Percentiles rank a stretch among this genome's conserved stretches.
These are phyloP conservation scores for Eucommia ulmoides DNA, from an alignment of 257 asterid genomes.

Conservation along the genomic window DNA sequence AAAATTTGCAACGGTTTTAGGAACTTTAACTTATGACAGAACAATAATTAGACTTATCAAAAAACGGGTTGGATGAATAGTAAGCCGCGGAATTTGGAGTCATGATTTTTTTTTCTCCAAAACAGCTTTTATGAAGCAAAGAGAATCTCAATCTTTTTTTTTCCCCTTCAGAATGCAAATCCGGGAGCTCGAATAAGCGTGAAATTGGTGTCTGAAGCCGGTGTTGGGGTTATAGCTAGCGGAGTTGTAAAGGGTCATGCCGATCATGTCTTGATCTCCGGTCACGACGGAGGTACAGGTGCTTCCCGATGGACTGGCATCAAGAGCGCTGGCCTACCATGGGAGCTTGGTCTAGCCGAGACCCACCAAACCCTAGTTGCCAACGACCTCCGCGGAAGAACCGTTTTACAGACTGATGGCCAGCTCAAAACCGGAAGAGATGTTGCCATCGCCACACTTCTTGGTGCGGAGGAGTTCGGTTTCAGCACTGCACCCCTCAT, in stretches of 20 bases:
- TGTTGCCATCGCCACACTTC: constrained; percentile 92
- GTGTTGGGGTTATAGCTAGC: constrained; percentile 95
- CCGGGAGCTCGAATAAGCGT: constrained; percentile 94
- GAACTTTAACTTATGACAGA: no score
- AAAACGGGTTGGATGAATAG: no score
- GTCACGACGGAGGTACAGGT: constrained; percentile 99
- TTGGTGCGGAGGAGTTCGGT: constrained; percentile 99
- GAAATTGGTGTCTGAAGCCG: constrained; percentile 98
- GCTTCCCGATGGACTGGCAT: constrained; percentile 98
- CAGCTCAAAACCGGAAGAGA: constrained; percentile 96
- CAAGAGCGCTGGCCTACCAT: constrained; percentile 95
- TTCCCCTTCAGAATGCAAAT: constrained; percentile 60
- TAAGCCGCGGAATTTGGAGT: no score
- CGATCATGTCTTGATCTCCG: constrained; percentile 87
- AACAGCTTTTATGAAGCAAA: no score
- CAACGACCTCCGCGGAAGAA: constrained; percentile 94
- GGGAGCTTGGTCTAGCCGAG: constrained; percentile 99
- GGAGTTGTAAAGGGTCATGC: constrained; percentile 99
- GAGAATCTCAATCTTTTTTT: constrained; percentile 5
- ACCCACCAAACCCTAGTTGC: constrained; percentile 98
- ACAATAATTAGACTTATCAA: no score
- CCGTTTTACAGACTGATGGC: constrained; percentile 89
- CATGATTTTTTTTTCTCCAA: no score
- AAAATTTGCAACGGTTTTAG: no score
- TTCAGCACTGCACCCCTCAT: constrained; percentile 98